Evolutionary conservation across 805 yeast genomes (phyloP).

Genomic region (Saturnispora bothae): DNA sequence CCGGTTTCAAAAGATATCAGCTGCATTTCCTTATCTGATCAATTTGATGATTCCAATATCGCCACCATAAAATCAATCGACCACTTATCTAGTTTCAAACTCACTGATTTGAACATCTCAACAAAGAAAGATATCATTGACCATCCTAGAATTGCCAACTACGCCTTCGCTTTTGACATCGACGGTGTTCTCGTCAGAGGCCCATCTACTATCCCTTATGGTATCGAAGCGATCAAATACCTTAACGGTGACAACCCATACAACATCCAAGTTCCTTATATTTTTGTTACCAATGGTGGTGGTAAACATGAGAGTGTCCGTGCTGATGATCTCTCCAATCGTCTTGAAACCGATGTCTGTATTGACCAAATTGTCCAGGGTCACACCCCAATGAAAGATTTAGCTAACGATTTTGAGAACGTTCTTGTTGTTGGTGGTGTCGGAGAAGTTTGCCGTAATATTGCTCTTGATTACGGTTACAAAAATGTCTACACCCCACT

Average conservation of each 20-base stretch:
- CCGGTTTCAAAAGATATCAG: constrained; percentile 54
- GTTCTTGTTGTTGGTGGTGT: constrained; percentile 86
- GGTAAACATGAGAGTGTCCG: constrained; percentile 73
- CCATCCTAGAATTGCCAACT: constrained; percentile 65
- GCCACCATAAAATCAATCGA: too few species aligned
- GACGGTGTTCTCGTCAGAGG: constrained; percentile 87
- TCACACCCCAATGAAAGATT: constrained; percentile 86
- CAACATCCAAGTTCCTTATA: constrained; percentile 71
- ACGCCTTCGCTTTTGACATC: constrained; percentile 87
- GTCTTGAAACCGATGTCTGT: constrained; percentile 51
- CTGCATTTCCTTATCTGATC: constrained; percentile 60
- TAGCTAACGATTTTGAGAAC: constrained; percentile 55
- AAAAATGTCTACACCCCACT: constrained; percentile 71
- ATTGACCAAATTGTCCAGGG: constrained; percentile 84
- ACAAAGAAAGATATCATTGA: constrained; percentile 47
- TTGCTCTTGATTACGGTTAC: constrained; percentile 79
- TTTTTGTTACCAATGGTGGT: constrained; percentile 86
- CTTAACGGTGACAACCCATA: constrained; percentile 71
- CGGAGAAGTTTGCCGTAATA: constrained; percentile 72
- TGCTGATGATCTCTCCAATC: constrained; percentile 55
- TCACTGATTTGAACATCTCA: constrained; percentile 9
- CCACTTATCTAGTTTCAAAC: neutral
- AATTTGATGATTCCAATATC: constrained; percentile 37
- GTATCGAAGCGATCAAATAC: constrained; percentile 58
- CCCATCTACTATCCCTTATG: constrained; percentile 74